Evolutionary conservation across 805 yeast species (phyloP), one percentile per base, ranked within the genome.

Genomic region (Ogataea parapolymorpha): DNA sequence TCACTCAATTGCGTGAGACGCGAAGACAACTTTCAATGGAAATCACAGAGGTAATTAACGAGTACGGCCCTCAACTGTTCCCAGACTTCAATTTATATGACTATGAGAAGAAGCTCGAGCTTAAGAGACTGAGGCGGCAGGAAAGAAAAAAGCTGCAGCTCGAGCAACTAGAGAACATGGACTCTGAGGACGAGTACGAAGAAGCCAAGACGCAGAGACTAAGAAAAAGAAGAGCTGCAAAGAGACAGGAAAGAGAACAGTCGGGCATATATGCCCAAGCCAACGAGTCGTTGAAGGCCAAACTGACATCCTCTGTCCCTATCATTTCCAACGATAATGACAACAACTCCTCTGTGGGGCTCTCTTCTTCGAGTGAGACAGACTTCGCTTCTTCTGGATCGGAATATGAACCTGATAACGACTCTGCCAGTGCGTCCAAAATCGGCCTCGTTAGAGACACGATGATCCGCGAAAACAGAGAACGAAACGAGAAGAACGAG

Each of bases 1-100:
- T 83, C 36, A 59, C 62, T 31, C 75, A 80, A 43, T 67, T 93
- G 50, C 80, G 85, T 53, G 63, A 68, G 20, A 71, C 77, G 37
- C 72, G 98, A 48, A 66, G 67, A 29, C 74, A 72, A 46, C 70
- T 91, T 44, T 77, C 86, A 15, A 74, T 71, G 46, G 82, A 85
- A 42, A 85, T 93, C 43, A 86, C 96, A 0, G 85, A 82, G 30
- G 62, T 79, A 5, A 88, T 91, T 35, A 88, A 90, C 59, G 78
- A 75, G 32, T 74, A 81, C 43, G 98, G 97, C 0, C 93, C 95
- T 4, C 76, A 81, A 55, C 63, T 93, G 40, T 90, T 80, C 71
- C 91, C 95, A 4, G 96, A 90, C 63, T 85, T 90, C 58, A 82
- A 82, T 49, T 61, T 77, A 44, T 61, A 73, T 38, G 74, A 74